These are phyloP conservation scores for Leishmania lainsoni DNA, from an alignment of 208 protist species.

Conservation along the genomic window DNA sequence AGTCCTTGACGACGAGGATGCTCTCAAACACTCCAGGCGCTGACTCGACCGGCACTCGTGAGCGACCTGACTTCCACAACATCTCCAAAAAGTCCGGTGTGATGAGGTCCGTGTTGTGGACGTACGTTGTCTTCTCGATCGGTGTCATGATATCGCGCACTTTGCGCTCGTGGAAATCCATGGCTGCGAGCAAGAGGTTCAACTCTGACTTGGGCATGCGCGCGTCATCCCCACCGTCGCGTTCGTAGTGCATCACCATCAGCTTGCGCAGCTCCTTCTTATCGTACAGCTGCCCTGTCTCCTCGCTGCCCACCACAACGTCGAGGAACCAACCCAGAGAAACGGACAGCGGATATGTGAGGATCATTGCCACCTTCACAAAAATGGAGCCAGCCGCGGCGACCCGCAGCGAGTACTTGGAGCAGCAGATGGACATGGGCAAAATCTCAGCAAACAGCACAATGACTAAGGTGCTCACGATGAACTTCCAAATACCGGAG, in stretches of 20 bases:
- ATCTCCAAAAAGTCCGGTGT: slow-evolving; percentile 74
- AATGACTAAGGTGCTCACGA: slow-evolving; percentile 78
- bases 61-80: slow-evolving; percentile 82
- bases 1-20: slow-evolving; percentile 83
- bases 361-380: slow-evolving; percentile 76
- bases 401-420: slow-evolving; percentile 81
- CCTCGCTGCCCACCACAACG: slow-evolving; percentile 61
- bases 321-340: slow-evolving; percentile 84
- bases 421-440: slow-evolving; percentile 91
- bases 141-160: slow-evolving; percentile 88
- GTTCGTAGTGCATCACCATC: slow-evolving; percentile 88
- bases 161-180: slow-evolving; percentile 89
- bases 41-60: slow-evolving; percentile 75
- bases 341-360: slow-evolving; percentile 80
- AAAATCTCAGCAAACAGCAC: slow-evolving; percentile 87
- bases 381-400: slow-evolving; percentile 76
- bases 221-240: slow-evolving; percentile 36
- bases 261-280: slow-evolving; percentile 84
- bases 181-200: slow-evolving; percentile 80
- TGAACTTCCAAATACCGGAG: slow-evolving; percentile 58
- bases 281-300: slow-evolving; percentile 86
- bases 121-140: slow-evolving; percentile 55
- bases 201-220: slow-evolving; percentile 78
- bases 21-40: slow-evolving; percentile 46
- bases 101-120: slow-evolving; percentile 66